phyloP scores from a whole-genome alignment of 2,329 filamentous ascomycete species.

The Apiospora koreana region DNA sequence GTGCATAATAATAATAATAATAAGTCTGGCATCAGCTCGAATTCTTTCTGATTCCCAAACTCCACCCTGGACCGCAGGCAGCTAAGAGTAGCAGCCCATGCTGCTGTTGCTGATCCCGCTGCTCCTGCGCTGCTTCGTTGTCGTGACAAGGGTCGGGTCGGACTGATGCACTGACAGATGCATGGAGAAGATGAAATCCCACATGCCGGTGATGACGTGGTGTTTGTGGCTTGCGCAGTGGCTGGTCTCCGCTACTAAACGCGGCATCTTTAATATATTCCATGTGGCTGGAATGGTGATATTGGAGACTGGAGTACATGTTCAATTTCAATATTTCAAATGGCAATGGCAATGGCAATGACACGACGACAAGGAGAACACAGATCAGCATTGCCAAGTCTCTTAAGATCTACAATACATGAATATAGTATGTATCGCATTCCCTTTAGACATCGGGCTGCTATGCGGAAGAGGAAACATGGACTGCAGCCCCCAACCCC shows the following conservation, averaged over 20 bases:
- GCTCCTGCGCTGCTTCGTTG: slow-evolving; percentile 2
- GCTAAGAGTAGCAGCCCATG: neutral
- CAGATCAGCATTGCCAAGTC: neutral
- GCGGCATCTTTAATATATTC: neutral
- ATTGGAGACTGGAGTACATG: neutral
- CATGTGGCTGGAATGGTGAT: neutral
- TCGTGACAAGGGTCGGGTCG: slow-evolving; percentile 7
- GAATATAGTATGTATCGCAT: neutral
- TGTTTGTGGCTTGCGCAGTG: slow-evolving; percentile 1
- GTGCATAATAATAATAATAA: neutral
- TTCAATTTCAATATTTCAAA: neutral
- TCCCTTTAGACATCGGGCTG: neutral
- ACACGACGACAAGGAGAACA: neutral
- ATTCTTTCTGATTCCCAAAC: neutral
- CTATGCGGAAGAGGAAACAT: neutral
- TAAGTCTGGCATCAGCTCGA: neutral
- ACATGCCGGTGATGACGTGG: neutral
- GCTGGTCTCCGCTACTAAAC: neutral
- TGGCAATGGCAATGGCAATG: neutral
- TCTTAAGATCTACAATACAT: neutral
- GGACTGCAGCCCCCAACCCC: neutral
- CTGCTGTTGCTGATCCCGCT: neutral
- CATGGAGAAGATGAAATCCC: neutral
- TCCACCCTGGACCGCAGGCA: slow-evolving; percentile 1
- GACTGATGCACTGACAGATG: slow-evolving; percentile 7